A percentile compares a stretch with the other conserved stretches of the same genome.
Conservation (phyloP, 495 filamentous ascomycete genomes). For the Hyaloscypha finlandica region DNA sequence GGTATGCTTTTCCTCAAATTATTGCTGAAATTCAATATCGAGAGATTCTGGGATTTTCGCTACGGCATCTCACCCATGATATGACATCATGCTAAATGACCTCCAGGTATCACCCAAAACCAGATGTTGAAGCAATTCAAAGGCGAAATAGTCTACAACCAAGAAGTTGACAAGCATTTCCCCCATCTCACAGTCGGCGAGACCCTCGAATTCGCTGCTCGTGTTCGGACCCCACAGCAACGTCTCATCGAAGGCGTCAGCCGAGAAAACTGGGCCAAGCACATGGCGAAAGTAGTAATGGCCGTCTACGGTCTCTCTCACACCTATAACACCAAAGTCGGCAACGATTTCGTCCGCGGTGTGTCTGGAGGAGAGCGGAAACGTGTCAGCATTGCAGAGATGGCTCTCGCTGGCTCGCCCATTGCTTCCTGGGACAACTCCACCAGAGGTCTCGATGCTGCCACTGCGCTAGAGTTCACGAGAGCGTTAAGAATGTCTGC, state of each 20-base stretch:
- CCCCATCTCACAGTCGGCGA: conserved; percentile 69
- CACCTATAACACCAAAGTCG: conserved; percentile 72
- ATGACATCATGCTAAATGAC: conserved; percentile 1
- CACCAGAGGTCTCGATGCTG: conserved; percentile 55
- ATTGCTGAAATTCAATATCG: background rate
- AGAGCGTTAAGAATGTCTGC: conserved; percentile 50
- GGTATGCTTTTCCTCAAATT: conserved; percentile 25
- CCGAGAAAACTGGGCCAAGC: conserved; percentile 61
- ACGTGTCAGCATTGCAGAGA: conserved; percentile 58
- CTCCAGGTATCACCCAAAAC: conserved; percentile 30
- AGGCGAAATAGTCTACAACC: conserved; percentile 59
- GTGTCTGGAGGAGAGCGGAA: conserved; percentile 65
- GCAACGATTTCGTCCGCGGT: conserved; percentile 78
- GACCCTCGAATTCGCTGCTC: conserved; percentile 71
- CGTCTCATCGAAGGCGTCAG: conserved; percentile 58
- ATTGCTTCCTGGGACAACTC: conserved; percentile 59
- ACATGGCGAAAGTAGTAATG: conserved; percentile 69
- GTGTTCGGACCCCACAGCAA: conserved; percentile 66
- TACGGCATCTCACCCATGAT: background rate
- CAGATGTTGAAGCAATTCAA: conserved; percentile 42
- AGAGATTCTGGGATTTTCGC: too few species aligned
- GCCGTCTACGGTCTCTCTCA: conserved; percentile 72
- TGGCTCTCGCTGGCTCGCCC: conserved; percentile 49
- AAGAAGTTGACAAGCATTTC: conserved; percentile 78
- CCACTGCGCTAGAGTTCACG: conserved; percentile 52